These are phyloP conservation scores for Vararia minispora DNA, from an alignment of 768 basidiomycete species.

Conservation along the genomic window DNA sequence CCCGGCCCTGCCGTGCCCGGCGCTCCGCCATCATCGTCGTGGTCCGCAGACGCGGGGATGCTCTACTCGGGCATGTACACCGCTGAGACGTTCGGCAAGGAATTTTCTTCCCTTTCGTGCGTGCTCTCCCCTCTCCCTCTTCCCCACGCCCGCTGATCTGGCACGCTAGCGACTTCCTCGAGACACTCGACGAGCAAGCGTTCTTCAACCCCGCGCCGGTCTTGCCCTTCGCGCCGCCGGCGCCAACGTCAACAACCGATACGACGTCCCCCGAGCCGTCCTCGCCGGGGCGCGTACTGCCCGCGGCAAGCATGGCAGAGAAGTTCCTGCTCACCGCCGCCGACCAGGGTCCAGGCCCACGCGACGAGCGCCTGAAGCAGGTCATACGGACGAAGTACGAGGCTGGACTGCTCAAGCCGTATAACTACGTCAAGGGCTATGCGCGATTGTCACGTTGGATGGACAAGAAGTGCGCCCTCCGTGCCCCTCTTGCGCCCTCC, in stretches of 20 bases:
- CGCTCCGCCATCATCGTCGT: too few species aligned
- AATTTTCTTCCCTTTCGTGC: conserved; percentile 74
- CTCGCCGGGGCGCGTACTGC: conserved; percentile 35
- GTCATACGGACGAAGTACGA: conserved; percentile 97
- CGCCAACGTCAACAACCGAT: conserved; percentile 14
- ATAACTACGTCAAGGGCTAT: conserved; percentile 96
- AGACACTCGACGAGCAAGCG: conserved; percentile 75
- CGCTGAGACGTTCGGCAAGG: conserved; percentile 66
- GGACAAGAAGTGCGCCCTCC: conserved; percentile 65
- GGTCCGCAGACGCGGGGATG: conserved; percentile 12
- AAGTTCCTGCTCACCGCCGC: conserved; percentile 87
- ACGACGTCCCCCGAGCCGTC: conserved; percentile 10
- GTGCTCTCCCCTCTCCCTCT: conserved; percentile 17
- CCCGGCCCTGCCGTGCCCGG: too few species aligned
- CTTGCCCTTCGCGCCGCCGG: conserved; percentile 8
- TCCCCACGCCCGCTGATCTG: not conserved
- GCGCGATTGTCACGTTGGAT: conserved; percentile 88
- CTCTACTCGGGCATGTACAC: conserved; percentile 37
- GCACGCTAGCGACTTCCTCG: conserved; percentile 67
- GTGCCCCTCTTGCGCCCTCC: conserved; percentile 6
- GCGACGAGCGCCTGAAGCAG: conserved; percentile 80
- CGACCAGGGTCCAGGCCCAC: conserved; percentile 83
- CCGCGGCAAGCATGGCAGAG: conserved; percentile 73
- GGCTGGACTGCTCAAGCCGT: conserved; percentile 88
- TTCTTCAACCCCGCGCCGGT: conserved; percentile 47